Percentiles rank a stretch among this genome's conserved stretches.
These are phyloP conservation scores for Setaria viridis DNA, from an alignment of 202 grass and related monocot genomes.

Conservation along the genomic window DNA sequence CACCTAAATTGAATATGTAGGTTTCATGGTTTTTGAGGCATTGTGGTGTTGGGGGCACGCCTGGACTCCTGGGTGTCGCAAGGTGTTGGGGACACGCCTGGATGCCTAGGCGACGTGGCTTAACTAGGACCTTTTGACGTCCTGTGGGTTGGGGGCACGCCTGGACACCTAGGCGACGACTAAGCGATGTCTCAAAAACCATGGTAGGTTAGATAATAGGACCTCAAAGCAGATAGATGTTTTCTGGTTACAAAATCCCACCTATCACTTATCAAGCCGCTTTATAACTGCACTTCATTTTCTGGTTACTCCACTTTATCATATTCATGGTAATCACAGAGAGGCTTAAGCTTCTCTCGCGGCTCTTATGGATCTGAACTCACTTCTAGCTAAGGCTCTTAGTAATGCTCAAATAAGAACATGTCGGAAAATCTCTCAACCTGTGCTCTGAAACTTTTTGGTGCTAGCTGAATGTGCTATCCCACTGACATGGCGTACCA, in stretches of 20 bases:
- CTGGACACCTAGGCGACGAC: neutral
- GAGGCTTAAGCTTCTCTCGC: no score
- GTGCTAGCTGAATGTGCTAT: neutral
- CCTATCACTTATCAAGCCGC: neutral
- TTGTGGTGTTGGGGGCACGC: no score
- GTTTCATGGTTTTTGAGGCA: no score
- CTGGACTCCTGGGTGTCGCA: no score
- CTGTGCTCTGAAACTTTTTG: neutral
- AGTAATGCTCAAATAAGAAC: neutral
- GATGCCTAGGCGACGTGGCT: neutral
- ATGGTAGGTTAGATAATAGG: neutral
- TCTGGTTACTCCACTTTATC: neutral
- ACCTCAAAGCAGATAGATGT: neutral
- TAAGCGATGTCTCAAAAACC: neutral
- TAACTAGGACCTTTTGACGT: neutral
- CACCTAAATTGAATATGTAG: no score
- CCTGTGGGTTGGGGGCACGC: neutral
- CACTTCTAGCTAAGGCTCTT: neutral
- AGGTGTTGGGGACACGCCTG: no score
- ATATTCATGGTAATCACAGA: neutral
- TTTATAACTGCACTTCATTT: neutral
- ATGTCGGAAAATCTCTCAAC: neutral
- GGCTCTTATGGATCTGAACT: constrained; percentile 1
- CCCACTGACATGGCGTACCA: neutral
- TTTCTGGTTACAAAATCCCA: neutral